These are phyloP conservation scores for Schizosaccharomyces octosporus DNA, from an alignment of 805 yeast genomes.

Conservation along the genomic window DNA sequence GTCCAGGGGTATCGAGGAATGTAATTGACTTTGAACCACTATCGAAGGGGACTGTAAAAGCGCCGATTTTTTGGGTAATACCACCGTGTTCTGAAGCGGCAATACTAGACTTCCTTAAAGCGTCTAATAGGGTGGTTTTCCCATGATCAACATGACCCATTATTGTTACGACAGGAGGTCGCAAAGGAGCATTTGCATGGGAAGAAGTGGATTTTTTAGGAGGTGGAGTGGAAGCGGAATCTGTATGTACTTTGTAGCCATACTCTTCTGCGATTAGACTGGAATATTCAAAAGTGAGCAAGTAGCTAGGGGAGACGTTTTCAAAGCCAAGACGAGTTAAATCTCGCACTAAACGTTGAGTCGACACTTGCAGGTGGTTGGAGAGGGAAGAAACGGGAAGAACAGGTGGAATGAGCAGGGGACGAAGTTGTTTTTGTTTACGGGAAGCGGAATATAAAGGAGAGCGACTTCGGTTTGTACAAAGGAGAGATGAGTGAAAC, in stretches of 20 bases:
- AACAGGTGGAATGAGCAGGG: background rate
- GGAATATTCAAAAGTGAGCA: slow-evolving; percentile 69
- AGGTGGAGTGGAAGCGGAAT: slow-evolving; percentile 28
- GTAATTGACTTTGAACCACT: slow-evolving; percentile 53
- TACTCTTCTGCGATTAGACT: slow-evolving; percentile 70
- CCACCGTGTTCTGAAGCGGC: slow-evolving; percentile 82
- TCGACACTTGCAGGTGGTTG: background rate
- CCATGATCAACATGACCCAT: slow-evolving; percentile 99
- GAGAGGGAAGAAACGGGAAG: background rate
- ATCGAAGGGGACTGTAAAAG: slow-evolving; percentile 62
- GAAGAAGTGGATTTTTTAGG: slow-evolving; percentile 15
- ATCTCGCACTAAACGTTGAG: background rate
- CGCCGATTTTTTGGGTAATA: slow-evolving; percentile 94
- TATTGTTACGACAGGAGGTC: slow-evolving; percentile 89
- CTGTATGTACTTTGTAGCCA: slow-evolving; percentile 37
- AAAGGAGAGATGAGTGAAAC: background rate
- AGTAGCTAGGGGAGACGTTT: background rate
- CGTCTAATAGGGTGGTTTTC: slow-evolving; percentile 79
- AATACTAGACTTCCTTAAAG: slow-evolving; percentile 58
- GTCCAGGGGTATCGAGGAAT: slow-evolving; percentile 92
- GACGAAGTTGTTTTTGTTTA: background rate
- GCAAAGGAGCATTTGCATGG: slow-evolving; percentile 21
- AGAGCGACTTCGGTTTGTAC: background rate
- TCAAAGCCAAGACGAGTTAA: background rate
- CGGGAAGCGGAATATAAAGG: background rate